Conservation (phyloP, 164 flowering plant species). For the Vitis rupestris region DNA sequence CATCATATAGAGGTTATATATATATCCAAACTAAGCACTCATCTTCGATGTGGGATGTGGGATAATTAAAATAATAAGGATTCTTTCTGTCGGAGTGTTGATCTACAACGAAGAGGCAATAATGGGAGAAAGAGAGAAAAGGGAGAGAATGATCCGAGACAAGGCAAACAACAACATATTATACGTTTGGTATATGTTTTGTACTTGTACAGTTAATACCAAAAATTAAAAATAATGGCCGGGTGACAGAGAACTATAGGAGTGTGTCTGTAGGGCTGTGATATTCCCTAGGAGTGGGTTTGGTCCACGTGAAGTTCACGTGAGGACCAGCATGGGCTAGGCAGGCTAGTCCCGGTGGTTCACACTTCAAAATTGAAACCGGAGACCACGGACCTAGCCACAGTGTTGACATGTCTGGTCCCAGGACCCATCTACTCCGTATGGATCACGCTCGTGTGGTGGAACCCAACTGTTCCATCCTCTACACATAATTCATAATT, state of each 20-base stretch:
- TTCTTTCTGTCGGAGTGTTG: constrained; percentile 22
- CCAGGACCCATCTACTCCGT: too few relatives aligned
- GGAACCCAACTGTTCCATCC: constrained; percentile 3
- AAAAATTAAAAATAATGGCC: neutral
- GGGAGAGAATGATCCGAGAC: constrained; percentile 8
- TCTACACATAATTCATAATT: neutral
- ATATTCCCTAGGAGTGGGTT: neutral
- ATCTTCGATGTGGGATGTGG: too few relatives aligned
- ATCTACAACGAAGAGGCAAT: constrained; percentile 10
- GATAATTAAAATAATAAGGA: constrained; percentile 5
- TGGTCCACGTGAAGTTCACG: constrained; percentile 21
- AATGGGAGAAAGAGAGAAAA: constrained; percentile 14
- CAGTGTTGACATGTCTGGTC: neutral
- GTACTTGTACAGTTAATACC: neutral
- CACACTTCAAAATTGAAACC: too few relatives aligned
- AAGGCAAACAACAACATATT: constrained; percentile 5
- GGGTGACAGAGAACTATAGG: neutral
- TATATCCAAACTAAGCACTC: too few relatives aligned
- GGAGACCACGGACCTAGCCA: constrained; percentile 1
- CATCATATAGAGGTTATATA: too few relatives aligned
- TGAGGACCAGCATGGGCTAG: constrained; percentile 12
- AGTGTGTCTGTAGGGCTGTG: constrained; percentile 8
- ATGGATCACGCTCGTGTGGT: constrained; percentile 1
- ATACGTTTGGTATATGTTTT: constrained; percentile 21
- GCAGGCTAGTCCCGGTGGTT: neutral